Evolutionary conservation across 2,329 filamentous ascomycete genomes (phyloP), one percentile per base, ranked within the genome.

Genomic region (Polytolypa hystricis): DNA sequence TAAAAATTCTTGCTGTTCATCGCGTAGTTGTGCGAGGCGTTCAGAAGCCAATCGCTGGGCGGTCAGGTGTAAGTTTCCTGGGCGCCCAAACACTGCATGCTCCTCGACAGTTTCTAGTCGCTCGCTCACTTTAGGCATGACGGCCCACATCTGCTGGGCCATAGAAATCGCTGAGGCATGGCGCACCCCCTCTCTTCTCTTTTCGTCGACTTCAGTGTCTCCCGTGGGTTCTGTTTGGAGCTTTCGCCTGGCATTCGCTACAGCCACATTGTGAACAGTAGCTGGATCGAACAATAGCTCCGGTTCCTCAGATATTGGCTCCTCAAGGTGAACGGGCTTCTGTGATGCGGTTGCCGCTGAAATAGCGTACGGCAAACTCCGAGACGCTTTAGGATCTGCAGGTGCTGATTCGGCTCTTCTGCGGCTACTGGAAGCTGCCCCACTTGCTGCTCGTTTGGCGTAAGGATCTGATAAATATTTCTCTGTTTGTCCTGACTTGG

Each of bases 31-130:
- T 7, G 81, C 72, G 15, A 93, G 66, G 15, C 83, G 73, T 53
- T 86, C 81, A 42, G 85, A 77, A 0, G 84, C 85, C 38, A 87
- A 71, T 50, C 77, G 84, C 50, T 86, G 84, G 1, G 85, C 85
- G 7, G 80, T 79, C 52, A 91, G 84, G 53, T 93, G 83, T 1
- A 93, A 69, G 44, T 76, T 21, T 41, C 41, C 18, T 46, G 40
- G 12, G 43, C 43, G 18, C 41, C 46, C 23, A 40, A 35, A 9
- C 27, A 35, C 10, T 49, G 43, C 49, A 30, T 43, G 49, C 17
- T 47, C 48, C 34, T 46, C 53, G 29, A 52, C 44, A 31, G 45
- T 44, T 17, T 41, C 43, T 14, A 35, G 39, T n/a, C n/a, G n/a
- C n/a, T n/a, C n/a, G n/a, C n/a, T n/a, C n/a, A n/a, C n/a, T n/a